Base-by-base conservation (phyloP, 2,329 filamentous ascomycete species). In the Aureobasidium sp. region DNA sequence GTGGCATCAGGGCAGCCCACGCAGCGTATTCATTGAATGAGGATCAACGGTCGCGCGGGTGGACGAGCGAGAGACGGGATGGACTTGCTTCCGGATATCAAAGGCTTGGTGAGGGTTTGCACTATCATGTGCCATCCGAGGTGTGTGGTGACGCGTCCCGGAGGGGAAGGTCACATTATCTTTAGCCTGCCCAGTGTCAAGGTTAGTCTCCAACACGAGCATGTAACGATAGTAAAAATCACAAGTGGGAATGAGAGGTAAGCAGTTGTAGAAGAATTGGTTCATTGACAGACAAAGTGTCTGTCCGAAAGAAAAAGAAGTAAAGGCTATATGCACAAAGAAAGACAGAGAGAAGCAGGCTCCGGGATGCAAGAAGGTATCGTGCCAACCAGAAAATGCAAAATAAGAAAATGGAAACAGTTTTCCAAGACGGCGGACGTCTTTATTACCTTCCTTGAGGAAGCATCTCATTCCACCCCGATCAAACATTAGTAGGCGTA, bases 321-420 rank as follows among this genome's bases (percentile, higher is more conserved):
- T 37, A 60, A 60, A 40, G 45, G 57, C 45, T 60, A 60, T 60
- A 60, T 60, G 45, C 57, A 60, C 57, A 60, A 60, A 24, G 57
- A 60, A 60, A 29, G 45, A 60, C 54, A 58, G 19, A 39, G n/a
- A 31, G 11, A 37, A 48, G 42, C 40, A 58, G 44, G 19, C 57
- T 60, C 57, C 57, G 22, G 57, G 24, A 60, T 60, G 57, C 57
- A 60, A 60, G 57, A 50, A 58, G 33, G 45, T 49, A 33, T 60
- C 57, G 33, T 31, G 57, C 57, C 22, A 42, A 27, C 57, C 57
- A 60, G 57, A 49, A 60, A 19, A 60, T 60, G 44, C 57, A 60
- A 50, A 22, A 40, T 29, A 60, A 33, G 15, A 50, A 60, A 60
- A 29, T 29, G 37, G 37, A 58, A 58, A 35, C 37, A 37, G 15